phyloP scores from a whole-genome alignment of 371 early-diverging fungal species.

The Lichtheimia corymbifera region DNA sequence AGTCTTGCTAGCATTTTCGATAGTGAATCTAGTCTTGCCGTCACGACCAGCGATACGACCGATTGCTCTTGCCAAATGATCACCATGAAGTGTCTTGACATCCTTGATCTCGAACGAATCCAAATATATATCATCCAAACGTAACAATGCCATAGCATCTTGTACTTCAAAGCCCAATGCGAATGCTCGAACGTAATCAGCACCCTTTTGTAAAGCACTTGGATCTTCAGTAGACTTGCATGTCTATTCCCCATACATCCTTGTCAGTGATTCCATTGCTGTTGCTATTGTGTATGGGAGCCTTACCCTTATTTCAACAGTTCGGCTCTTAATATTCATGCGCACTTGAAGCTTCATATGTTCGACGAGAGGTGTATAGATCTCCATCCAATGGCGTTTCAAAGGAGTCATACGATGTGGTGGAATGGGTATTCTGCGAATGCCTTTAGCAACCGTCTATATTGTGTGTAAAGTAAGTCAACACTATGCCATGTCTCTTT shows the following conservation, averaged over 20 bases:
- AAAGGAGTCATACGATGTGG: constrained; percentile 90
- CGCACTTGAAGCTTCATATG: constrained; percentile 96
- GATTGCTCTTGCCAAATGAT: constrained; percentile 97
- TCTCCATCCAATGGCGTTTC: constrained; percentile 96
- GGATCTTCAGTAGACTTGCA: constrained; percentile 82
- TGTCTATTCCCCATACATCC: constrained; percentile 43
- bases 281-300: too few species aligned
- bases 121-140: constrained; percentile 94
- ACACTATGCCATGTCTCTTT: not conserved
- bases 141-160: constrained; percentile 93
- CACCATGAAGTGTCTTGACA: constrained; percentile 94
- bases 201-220: constrained; percentile 91
- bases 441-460: constrained; percentile 51
- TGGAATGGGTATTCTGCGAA: constrained; percentile 90
- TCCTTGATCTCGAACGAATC: constrained; percentile 99
- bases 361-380: constrained; percentile 99
- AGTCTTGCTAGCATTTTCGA: constrained; percentile 92
- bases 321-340: constrained; percentile 88
- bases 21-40: constrained; percentile 97
- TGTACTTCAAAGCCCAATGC: constrained; percentile 91
- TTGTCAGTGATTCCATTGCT: not conserved
- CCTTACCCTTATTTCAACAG: constrained; percentile 87
- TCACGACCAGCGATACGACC: constrained; percentile 99
- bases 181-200: constrained; percentile 94
- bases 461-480: constrained; percentile 1